Base-by-base conservation (phyloP, 2,329 filamentous ascomycete genomes). In the Aspergillus texensis region DNA sequence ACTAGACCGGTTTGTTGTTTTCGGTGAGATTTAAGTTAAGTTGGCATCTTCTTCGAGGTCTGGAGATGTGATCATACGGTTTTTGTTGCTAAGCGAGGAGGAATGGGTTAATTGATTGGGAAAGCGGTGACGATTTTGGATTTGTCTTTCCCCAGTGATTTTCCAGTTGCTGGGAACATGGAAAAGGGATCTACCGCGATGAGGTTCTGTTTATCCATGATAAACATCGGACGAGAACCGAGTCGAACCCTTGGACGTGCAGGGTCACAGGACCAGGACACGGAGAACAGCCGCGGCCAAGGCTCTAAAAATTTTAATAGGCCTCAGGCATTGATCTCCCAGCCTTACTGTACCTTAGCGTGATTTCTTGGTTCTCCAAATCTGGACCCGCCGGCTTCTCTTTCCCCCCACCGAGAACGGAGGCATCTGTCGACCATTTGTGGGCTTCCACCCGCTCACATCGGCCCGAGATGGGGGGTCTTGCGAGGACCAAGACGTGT, bases 401-500 rank as follows among this genome's bases (percentile, higher is more conserved):
- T 19, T 26, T 52, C 34, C 53, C 59, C 59, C 52, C 59, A 57
- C 53, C 59, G 59, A 56, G 54, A 54, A 57, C 59, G 41, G 59
- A 50, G 50, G 41, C 59, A 53, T 24, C 34, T 36, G 57, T 50
- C 41, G 41, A 19, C 57, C 10, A 58, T 56, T 56, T n/a, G 53
- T 50, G 30, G 41, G 41, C 32, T 32, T 41, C 54, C 34, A 41
- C 36, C 41, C 56, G 41, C 30, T 43, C 30, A 36, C 41, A 50
- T 57, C 59, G 59, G 59, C 32, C 59, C 59, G 59, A 61, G 41
- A 52, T 52, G 30, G 21, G 30, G 16, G 19, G 26, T 28, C 26
- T 19, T n/a, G 39, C 39, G 16, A 41, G 39, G 34, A 16, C 34
- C 34, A 41, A 34, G 26, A 55, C 21, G 30, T 55, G 52, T 55